These are phyloP conservation scores for Aspergillus taichungensis DNA, from an alignment of 495 filamentous ascomycete species.

Conservation along the genomic window DNA sequence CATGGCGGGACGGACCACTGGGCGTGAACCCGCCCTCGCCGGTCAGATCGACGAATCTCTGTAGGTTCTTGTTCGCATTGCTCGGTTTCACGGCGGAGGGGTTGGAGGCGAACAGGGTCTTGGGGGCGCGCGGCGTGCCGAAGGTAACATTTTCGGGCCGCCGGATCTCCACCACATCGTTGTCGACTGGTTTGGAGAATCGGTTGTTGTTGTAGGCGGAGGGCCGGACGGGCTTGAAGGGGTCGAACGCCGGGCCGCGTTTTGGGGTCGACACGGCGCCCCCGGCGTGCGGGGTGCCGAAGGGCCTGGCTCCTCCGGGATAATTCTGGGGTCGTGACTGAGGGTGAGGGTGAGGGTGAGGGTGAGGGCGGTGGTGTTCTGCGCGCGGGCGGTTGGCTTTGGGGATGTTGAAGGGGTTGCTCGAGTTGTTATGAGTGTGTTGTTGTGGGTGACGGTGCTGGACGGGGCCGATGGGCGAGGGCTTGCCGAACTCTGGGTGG, in stretches of 20 bases:
- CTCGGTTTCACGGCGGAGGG: conserved; percentile 24
- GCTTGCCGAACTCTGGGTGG: conserved; percentile 51
- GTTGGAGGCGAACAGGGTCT: conserved; percentile 37
- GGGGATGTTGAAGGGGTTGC: conserved; percentile 44
- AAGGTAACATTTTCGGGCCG: conserved; percentile 36
- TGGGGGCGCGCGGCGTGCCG: conserved; percentile 29
- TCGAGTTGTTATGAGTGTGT: conserved; percentile 26
- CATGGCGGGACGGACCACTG: conserved; percentile 15
- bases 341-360: conserved; percentile 3
- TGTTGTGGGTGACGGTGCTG: conserved; percentile 13
- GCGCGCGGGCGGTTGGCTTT: conserved; percentile 36
- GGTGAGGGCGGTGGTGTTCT: conserved; percentile 38
- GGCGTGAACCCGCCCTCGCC: conserved; percentile 17
- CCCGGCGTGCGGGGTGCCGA: conserved; percentile 10
- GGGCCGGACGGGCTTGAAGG: conserved; percentile 35
- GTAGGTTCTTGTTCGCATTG: conserved; percentile 29
- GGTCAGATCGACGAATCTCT: conserved; percentile 40
- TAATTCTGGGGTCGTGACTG: conserved; percentile 13
- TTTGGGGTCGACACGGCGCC: conserved; percentile 15
- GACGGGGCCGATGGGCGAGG: conserved; percentile 42
- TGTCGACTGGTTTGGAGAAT: conserved; percentile 14
- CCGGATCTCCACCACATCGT: conserved; percentile 34
- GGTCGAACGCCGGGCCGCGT: conserved; percentile 28
- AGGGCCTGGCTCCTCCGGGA: no score
- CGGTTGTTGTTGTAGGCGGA: conserved; percentile 30